Evolutionary conservation across 371 early-diverging fungal genomes (phyloP).

Genomic region (Syncephalastrum monosporum): DNA sequence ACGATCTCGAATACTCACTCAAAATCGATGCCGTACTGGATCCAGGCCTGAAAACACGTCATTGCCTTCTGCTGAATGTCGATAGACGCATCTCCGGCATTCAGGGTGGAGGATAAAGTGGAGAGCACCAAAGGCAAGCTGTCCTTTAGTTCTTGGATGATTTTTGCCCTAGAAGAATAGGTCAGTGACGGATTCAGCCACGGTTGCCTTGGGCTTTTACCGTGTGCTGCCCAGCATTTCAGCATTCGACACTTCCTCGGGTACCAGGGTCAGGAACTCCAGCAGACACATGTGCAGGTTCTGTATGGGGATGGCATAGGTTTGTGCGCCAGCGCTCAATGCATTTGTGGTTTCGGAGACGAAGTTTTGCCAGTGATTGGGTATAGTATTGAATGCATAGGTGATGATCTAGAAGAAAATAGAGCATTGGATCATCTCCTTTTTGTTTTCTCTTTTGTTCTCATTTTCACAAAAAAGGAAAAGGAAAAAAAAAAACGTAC

Average conservation of each 20-base stretch:
- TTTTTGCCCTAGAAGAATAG: conserved; percentile 27
- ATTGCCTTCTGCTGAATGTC: conserved; percentile 48
- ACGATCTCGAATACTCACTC: conserved; percentile 36
- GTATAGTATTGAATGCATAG: conserved; percentile 65
- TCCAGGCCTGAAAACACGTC: conserved; percentile 61
- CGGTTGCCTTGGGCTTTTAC: conserved; percentile 23
- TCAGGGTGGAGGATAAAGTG: conserved; percentile 26
- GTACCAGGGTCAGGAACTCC: conserved; percentile 74
- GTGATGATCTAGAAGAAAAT: conserved; percentile 55
- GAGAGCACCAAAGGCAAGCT: conserved; percentile 49
- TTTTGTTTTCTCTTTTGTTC: neutral
- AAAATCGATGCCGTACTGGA: conserved; percentile 58
- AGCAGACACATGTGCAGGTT: conserved; percentile 52
- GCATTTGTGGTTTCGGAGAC: conserved; percentile 50
- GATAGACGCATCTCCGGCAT: neutral
- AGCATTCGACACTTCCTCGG: conserved; percentile 72
- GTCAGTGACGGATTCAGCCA: neutral
- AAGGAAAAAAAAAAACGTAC: conserved; percentile 38
- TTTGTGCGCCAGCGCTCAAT: conserved; percentile 41
- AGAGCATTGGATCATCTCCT: neutral
- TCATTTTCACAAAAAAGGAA: neutral
- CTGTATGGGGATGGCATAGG: conserved; percentile 24
- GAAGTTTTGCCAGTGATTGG: conserved; percentile 63
- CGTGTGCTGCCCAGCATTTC: conserved; percentile 51
- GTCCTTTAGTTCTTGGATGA: conserved; percentile 48